These are phyloP conservation scores for Kregervanrija delftensis DNA, from an alignment of 805 yeast genomes.

Conservation along the genomic window DNA sequence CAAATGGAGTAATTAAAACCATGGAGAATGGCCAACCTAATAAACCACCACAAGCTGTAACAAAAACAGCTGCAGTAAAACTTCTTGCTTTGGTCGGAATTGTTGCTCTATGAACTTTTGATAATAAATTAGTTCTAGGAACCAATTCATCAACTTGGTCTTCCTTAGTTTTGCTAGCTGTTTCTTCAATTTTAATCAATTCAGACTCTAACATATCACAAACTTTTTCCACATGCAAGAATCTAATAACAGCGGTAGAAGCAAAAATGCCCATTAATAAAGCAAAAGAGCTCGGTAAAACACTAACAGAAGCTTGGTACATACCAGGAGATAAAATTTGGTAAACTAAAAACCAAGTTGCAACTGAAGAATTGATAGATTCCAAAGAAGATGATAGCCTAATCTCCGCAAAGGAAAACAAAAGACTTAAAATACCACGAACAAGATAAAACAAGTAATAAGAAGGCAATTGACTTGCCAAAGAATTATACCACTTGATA, in stretches of 20 bases:
- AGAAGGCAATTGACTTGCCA: slow-evolving; percentile 2
- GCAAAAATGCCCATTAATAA: slow-evolving; percentile 46
- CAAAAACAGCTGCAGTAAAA: slow-evolving; percentile 30
- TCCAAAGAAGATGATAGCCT: slow-evolving; percentile 38
- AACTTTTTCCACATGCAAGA: slow-evolving; percentile 23
- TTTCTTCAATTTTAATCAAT: slow-evolving; percentile 12
- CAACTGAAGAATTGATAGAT: slow-evolving; percentile 31
- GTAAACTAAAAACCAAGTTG: slow-evolving; percentile 58
- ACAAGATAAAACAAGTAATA: slow-evolving; percentile 44
- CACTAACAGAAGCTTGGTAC: slow-evolving; percentile 83
- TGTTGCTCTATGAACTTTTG: slow-evolving; percentile 8
- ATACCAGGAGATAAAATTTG: slow-evolving; percentile 68
- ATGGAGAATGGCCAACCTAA: slow-evolving; percentile 90
- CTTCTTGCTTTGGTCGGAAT: slow-evolving; percentile 14
- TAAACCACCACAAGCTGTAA: slow-evolving; percentile 61
- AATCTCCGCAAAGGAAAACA: slow-evolving; percentile 46
- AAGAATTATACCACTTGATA: slow-evolving; percentile 9
- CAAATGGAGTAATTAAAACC: slow-evolving; percentile 56
- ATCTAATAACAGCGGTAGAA: slow-evolving; percentile 31
- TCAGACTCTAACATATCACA: slow-evolving; percentile 11
- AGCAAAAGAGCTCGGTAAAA: slow-evolving; percentile 78
- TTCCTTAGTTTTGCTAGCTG: slow-evolving; percentile 9
- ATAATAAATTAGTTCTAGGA: slow-evolving; percentile 10
- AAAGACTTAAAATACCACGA: slow-evolving; percentile 36
- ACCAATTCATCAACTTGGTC: slow-evolving; percentile 9